phyloP scores from a whole-genome alignment of 73 alveolate species.

The Diophrys sp. region DNA sequence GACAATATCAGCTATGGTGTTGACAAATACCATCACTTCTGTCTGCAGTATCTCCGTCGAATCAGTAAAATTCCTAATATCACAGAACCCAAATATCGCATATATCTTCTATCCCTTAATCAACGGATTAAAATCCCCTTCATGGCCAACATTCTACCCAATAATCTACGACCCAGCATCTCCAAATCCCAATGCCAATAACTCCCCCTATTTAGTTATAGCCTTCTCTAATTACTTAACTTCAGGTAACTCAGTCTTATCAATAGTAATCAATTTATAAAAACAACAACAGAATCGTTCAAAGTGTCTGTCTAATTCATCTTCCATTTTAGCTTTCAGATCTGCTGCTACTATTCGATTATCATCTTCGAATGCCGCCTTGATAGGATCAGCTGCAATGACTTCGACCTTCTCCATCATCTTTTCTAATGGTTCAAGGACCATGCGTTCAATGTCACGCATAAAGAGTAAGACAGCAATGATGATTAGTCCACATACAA shows the following conservation, averaged over 20 bases:
- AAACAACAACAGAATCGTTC: not conserved
- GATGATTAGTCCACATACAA: slow-evolving; percentile 44
- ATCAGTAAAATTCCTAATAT: slow-evolving; percentile 83
- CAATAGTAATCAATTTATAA: not conserved
- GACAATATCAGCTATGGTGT: slow-evolving; percentile 94
- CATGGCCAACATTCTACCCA: not conserved
- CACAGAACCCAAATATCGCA: slow-evolving; percentile 89
- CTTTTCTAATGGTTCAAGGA: slow-evolving; percentile 54
- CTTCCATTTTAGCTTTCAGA: not conserved
- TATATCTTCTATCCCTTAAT: slow-evolving; percentile 59
- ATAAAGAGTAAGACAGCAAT: slow-evolving; percentile 53
- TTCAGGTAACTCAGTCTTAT: not conserved
- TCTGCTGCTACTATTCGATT: not conserved
- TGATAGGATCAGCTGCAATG: slow-evolving; percentile 46
- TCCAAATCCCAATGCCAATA: slow-evolving; percentile 3
- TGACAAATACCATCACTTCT: slow-evolving; percentile 94
- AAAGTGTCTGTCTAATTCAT: not conserved
- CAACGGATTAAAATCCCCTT: slow-evolving; percentile 1
- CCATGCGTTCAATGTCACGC: slow-evolving; percentile 43
- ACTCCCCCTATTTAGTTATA: not conserved
- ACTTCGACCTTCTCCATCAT: slow-evolving; percentile 45
- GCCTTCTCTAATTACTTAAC: not conserved
- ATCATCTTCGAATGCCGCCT: not conserved
- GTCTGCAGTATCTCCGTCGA: slow-evolving; percentile 79
- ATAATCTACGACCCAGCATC: slow-evolving; percentile 6